Evolutionary conservation across 2,329 filamentous ascomycete genomes (phyloP), one percentile per base, ranked within the genome.

Genomic region (Aspergillus jensenii): DNA sequence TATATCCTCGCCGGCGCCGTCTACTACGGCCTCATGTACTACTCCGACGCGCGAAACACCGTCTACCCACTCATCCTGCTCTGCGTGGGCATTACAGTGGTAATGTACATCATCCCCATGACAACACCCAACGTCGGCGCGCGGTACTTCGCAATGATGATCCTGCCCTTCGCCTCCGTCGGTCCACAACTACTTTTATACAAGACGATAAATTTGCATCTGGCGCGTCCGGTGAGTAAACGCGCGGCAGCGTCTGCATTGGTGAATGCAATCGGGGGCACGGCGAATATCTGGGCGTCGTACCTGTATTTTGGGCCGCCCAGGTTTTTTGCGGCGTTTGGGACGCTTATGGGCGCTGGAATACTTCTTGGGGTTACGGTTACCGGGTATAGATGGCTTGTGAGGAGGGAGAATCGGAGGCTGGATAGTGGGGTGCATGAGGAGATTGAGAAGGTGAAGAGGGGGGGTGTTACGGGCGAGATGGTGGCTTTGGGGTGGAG

Each of bases 101-200:
- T 61, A 40, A 74, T 74, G 67, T 77, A 76, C 55, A 71, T 77
- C 46, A 76, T 78, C 25, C 65, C 71, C 0, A 69, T 77, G 61
- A 57, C 71, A 0, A 77, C 74, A 2, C 55, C 69, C 7, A 77
- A 76, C 53, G 61, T 73, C 4, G 74, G 71, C 2, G 75, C 75
- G 0, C 74, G 76, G 0, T 79, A 78, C 56, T 77, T 79, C 58
- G 66, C 74, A 48, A 77, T 78, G 72, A 74, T 78, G 68, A 69
- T 78, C 9, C 59, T 79, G 15, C 76, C 72, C 0, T 76, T 73
- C 52, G 67, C 73, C 6, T 76, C 71, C 1, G 75, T 76, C 33
- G 76, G 73, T 1, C 75, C 76, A 0, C 75, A 77, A 52, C 68
- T 78, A 4, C 68, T 78, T 5, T 67, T 78, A 3, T 77, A 73